Evolutionary conservation across 2,329 filamentous ascomycete species (phyloP).

Genomic region (Aspergillus floridensis): DNA sequence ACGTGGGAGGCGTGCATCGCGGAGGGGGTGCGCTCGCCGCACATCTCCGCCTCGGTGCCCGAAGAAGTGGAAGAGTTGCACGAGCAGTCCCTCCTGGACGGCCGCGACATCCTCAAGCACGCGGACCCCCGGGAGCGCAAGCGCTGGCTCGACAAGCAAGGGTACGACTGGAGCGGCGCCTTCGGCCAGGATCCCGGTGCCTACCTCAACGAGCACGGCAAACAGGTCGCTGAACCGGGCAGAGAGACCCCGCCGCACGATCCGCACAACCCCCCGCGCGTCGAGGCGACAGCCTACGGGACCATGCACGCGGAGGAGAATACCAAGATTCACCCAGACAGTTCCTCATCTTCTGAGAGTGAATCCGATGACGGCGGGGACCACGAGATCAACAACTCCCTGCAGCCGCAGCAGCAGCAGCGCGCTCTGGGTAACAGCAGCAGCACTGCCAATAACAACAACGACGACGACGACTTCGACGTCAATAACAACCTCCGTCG

Average conservation of each 20-base stretch:
- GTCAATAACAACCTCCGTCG: neutral
- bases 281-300: neutral
- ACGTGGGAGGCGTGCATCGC: conserved; percentile 89
- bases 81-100: conserved; percentile 73
- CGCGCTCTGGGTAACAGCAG: neutral
- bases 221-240: conserved; percentile 58
- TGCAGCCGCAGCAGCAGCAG: neutral
- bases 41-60: conserved; percentile 72
- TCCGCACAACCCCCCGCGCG: conserved; percentile 44
- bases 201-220: conserved; percentile 53
- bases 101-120: conserved; percentile 74
- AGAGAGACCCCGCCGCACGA: conserved; percentile 52
- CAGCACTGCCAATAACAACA: no score
- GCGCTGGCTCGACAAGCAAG: conserved; percentile 75
- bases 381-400: neutral
- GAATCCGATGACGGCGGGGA: conserved; percentile 24
- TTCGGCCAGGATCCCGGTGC: conserved; percentile 74
- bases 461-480: neutral
- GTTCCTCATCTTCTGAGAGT: conserved; percentile 19
- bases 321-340: neutral
- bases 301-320: conserved; percentile 32
- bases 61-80: conserved; percentile 72
- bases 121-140: conserved; percentile 64
- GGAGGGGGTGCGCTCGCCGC: conserved; percentile 74
- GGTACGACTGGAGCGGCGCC: conserved; percentile 81